Base-by-base conservation (phyloP, 2,329 filamentous ascomycete species). In the Cadophora sp. region DNA sequence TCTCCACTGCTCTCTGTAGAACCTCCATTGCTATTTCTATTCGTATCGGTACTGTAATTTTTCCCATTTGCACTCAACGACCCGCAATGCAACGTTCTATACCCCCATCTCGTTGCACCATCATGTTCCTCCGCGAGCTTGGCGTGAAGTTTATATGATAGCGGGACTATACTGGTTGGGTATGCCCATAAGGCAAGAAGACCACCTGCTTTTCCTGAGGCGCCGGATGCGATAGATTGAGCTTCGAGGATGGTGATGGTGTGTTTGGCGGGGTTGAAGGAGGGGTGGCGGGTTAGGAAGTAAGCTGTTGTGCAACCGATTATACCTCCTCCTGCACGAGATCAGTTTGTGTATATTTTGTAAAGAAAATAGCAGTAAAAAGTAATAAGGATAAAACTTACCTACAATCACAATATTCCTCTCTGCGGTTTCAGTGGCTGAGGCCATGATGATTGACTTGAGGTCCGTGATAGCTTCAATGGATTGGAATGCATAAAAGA, bases 261-360 rank as follows among this genome's bases (percentile, higher is more conserved):
- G 78, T 97, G 92, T 62, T 87, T 86, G 24, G 85, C 80, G 50
- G 89, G 88, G 77, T 96, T 85, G 81, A 92, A 98, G 36, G 86
- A 89, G 33, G 92, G 89, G 78, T 98, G 94, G 70, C 92, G 89
- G 1, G 94, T 96, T 51, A 98, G 83, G 76, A 90, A 98, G 80
- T 98, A 98, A 66, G 95, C 94, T 5, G 92, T 94, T 59, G 93
- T 96, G 78, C 89, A 91, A 75, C 96, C 96, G 74, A 98, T 97
- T 70, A 98, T 94, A 73, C 95, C 95, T 73, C 94, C 95, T 73
- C 95, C 76, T 77, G 39, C 51, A 59, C 7, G 24, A 9, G 43
- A 30, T 71, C 30, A 66, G 59, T 22, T 47, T 14, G 16, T 58
- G n/a, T 59, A 11, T 4, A 4, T 24, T 60, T 22, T 16, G 8